Percentiles rank a stretch among this genome's conserved stretches.
phyloP scores from a whole-genome alignment of 805 yeast genomes.

The Saccharomycopsis sp. region DNA sequence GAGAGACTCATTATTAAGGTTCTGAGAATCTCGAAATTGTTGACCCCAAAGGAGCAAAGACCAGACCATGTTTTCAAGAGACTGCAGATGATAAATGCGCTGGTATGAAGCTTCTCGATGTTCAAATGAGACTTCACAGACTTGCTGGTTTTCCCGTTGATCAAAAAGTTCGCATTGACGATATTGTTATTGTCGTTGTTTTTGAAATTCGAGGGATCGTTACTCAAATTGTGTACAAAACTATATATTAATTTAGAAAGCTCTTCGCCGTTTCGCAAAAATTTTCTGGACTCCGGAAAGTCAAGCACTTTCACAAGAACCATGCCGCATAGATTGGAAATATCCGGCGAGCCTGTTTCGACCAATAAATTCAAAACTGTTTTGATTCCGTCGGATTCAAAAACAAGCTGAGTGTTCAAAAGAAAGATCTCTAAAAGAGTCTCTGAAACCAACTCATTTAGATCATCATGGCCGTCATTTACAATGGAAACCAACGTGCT shows the following conservation, averaged over 20 bases:
- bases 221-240: slow-evolving; percentile 16
- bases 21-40: slow-evolving; percentile 48
- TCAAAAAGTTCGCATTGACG: too few relatives aligned
- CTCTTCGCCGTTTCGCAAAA: slow-evolving; percentile 50
- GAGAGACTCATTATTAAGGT: slow-evolving; percentile 56
- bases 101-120: slow-evolving; percentile 50
- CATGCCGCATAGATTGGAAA: slow-evolving; percentile 36
- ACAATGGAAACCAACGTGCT: slow-evolving; percentile 52
- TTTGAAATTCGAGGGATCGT: background rate
- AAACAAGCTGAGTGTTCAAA: slow-evolving; percentile 36
- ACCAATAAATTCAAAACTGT: slow-evolving; percentile 39
- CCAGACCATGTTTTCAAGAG: slow-evolving; percentile 76
- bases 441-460: slow-evolving; percentile 46
- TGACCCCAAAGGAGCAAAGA: slow-evolving; percentile 51
- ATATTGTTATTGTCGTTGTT: too few relatives aligned
- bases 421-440: slow-evolving; percentile 47
- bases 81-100: slow-evolving; percentile 51
- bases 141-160: too few relatives aligned
- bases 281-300: slow-evolving; percentile 44
- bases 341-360: slow-evolving; percentile 45
- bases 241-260: slow-evolving; percentile 53
- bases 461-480: slow-evolving; percentile 46
- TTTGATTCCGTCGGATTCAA: slow-evolving; percentile 38
- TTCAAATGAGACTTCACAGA: slow-evolving; percentile 36
- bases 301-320: slow-evolving; percentile 55